phyloP scores from a whole-genome alignment of 768 basidiomycete species.

The Termitomyces sp. region DNA sequence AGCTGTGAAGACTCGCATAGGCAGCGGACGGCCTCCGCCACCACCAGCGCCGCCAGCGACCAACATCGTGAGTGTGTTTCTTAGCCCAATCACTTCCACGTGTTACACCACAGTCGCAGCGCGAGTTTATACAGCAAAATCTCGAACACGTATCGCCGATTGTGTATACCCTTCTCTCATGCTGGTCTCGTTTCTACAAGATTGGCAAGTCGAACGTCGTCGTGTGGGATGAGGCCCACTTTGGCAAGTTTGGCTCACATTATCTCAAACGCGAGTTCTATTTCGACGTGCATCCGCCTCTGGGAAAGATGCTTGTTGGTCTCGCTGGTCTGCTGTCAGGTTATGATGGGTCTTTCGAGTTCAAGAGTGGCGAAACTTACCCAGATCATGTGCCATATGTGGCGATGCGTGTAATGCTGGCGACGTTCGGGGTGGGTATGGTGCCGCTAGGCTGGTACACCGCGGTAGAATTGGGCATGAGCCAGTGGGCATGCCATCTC shows the following conservation, averaged over 20 bases:
- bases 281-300: slow-evolving; percentile 97
- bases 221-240: slow-evolving; percentile 99
- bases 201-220: slow-evolving; percentile 85
- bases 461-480: slow-evolving; percentile 90
- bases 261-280: slow-evolving; percentile 99
- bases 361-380: slow-evolving; percentile 87
- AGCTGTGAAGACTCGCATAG: slow-evolving; percentile 32
- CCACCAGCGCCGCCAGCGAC: slow-evolving; percentile 62
- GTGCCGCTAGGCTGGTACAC: slow-evolving; percentile 98
- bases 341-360: slow-evolving; percentile 89
- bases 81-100: slow-evolving; percentile 11
- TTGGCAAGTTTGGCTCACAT: slow-evolving; percentile 97
- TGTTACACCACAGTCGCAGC: slow-evolving; percentile 32
- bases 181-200: slow-evolving; percentile 91
- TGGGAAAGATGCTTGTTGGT: slow-evolving; percentile 99
- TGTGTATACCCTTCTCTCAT: slow-evolving; percentile 88
- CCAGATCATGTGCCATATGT: slow-evolving; percentile 84
- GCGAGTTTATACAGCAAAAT: slow-evolving; percentile 77
- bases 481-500: slow-evolving; percentile 81
- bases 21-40: slow-evolving; percentile 58
- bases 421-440: slow-evolving; percentile 90
- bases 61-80: slow-evolving; percentile 42
- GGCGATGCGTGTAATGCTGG: slow-evolving; percentile 93
- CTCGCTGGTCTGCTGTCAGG: slow-evolving; percentile 87
- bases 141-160: slow-evolving; percentile 71